phyloP scores from a whole-genome alignment of 2,329 filamentous ascomycete genomes.

The Dactylellina parvicollis region DNA sequence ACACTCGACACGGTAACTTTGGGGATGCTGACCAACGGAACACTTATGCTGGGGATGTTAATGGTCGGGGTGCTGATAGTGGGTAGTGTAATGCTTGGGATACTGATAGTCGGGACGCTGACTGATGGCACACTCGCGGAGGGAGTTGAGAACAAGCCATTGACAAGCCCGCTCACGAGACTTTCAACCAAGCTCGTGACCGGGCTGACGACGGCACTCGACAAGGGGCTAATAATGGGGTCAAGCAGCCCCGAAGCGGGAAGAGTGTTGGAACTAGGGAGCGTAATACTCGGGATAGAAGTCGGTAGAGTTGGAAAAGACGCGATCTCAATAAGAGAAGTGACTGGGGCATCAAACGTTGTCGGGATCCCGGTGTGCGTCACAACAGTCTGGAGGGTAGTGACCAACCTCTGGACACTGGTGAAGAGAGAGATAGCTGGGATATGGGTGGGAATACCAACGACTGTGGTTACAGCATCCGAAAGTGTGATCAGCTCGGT shows the following conservation, averaged over 20 bases:
- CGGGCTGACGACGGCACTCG: slow-evolving; percentile 3
- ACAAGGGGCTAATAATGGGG: background rate
- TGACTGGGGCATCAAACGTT: slow-evolving; percentile 4
- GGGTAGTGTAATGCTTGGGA: slow-evolving; percentile 6
- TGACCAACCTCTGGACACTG: slow-evolving; percentile 25
- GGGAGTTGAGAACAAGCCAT: background rate
- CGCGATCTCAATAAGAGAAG: slow-evolving; percentile 21
- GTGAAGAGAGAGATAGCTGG: slow-evolving; percentile 31
- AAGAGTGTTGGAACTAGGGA: background rate
- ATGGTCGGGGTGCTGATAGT: background rate
- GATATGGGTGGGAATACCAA: slow-evolving; percentile 42
- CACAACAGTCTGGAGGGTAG: slow-evolving; percentile 12
- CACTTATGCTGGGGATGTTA: background rate
- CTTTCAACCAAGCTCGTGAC: slow-evolving; percentile 9
- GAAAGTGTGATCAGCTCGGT: slow-evolving; percentile 25
- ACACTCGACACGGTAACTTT: background rate
- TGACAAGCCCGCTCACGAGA: slow-evolving; percentile 1
- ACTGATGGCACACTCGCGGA: background rate
- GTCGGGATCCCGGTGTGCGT: slow-evolving; percentile 30
- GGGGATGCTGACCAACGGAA: slow-evolving; percentile 12
- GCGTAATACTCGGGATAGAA: background rate
- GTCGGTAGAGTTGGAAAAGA: background rate
- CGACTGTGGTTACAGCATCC: slow-evolving; percentile 11
- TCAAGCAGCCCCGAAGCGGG: background rate
- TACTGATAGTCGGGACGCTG: slow-evolving; percentile 6